Evolutionary conservation across 2,329 filamentous ascomycete genomes (phyloP), one percentile per base, ranked within the genome.

Genomic region (Tolypocladium guangdongense): DNA sequence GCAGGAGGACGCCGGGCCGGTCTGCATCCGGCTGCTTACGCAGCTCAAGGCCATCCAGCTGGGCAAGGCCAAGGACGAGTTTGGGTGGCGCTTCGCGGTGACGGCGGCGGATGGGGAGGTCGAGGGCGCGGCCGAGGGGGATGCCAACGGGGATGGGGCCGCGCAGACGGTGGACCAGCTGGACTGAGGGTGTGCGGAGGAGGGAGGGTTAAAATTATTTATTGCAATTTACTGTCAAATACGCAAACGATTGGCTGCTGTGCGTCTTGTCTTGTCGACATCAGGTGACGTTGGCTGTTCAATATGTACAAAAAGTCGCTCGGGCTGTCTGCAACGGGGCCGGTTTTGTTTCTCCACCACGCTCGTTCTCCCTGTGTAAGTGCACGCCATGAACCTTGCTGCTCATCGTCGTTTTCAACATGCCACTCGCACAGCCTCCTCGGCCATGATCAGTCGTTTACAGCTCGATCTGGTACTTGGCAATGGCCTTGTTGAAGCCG

Each of bases 11-110:
- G 83, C 88, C 0, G 91, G 91, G 0, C 82, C 86, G 35, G 74
- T 87, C 20, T 91, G 84, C 67, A 65, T 83, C 30, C 85, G 86
- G 72, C 76, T 97, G 39, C 72, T 96, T 54, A 75, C 77, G 27
- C 85, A 86, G 52, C 77, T 97, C 52, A 87, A 95, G 74, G 90
- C 83, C 1, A 90, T 97, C 56, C 92, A 97, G 74, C 78, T 82
- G 38, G 91, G 91, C 32, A 88, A 87, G 70, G 74, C 87, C 43
- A 74, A 86, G 67, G 92, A 97, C 66, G 72, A 74, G 54, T 88
- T 91, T 64, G 83, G 82, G 4, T 96, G 90, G 91, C 78, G 80
- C 49, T 65, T 71, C 50, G 62, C 67, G 8, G 74, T 84, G 8
- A 64, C 62, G 8, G 72, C 70, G 50, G 70, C 68, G 52, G 77